Evolutionary conservation across 768 basidiomycete species (phyloP).

Genomic region (Serendipita sp.): DNA sequence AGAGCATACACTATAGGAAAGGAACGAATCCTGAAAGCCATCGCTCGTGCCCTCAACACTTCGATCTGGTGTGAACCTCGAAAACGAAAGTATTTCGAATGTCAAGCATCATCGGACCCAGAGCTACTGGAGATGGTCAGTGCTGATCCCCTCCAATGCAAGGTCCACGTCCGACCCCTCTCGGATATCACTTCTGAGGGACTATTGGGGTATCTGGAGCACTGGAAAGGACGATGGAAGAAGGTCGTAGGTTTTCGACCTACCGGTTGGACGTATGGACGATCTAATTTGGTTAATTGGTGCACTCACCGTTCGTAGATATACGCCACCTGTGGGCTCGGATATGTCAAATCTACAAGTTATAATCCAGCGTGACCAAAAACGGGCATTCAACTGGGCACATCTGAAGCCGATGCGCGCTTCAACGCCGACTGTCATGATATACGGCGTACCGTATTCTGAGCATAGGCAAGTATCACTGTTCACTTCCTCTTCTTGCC

Average conservation of each 20-base stretch:
- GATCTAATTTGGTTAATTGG: not conserved
- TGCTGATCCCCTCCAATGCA: conserved; percentile 53
- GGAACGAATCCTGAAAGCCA: conserved; percentile 91
- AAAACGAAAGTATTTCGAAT: conserved; percentile 68
- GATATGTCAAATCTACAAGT: conserved; percentile 46
- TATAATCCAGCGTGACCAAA: conserved; percentile 52
- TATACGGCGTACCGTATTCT: conserved; percentile 52
- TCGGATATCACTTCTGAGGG: conserved; percentile 58
- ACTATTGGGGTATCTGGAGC: conserved; percentile 59
- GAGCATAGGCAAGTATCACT: not conserved
- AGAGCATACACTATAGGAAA: conserved; percentile 97
- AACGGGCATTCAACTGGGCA: conserved; percentile 49
- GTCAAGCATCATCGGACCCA: conserved; percentile 50
- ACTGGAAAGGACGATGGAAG: conserved; percentile 54
- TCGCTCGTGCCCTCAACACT: conserved; percentile 63
- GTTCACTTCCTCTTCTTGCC: conserved; percentile 8
- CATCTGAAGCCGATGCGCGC: conserved; percentile 55
- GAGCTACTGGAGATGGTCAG: conserved; percentile 71
- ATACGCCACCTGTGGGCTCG: conserved; percentile 46
- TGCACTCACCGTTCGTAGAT: conserved; percentile 27
- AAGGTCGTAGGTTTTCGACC: conserved; percentile 75
- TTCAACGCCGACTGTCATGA: conserved; percentile 49
- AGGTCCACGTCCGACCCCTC: conserved; percentile 78
- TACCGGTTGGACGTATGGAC: conserved; percentile 89
- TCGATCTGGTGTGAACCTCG: conserved; percentile 83